phyloP scores from a whole-genome alignment of 495 filamentous ascomycete species.

The Letharia lupina region DNA sequence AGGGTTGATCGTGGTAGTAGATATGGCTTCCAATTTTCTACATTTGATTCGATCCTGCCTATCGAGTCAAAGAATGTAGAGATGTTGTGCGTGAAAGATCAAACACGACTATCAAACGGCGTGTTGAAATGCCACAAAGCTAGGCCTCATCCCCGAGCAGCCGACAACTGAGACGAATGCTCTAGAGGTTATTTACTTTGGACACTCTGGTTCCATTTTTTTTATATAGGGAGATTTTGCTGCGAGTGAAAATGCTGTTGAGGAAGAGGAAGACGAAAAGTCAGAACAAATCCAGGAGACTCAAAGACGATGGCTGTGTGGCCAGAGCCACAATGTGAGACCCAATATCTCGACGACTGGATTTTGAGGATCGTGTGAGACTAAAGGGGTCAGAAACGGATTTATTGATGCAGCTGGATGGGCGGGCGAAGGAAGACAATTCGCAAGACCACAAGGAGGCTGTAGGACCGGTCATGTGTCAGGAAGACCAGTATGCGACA shows the following conservation, averaged over 20 bases:
- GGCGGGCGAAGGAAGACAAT: neutral
- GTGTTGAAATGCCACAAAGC: neutral
- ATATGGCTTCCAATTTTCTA: neutral
- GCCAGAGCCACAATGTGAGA: neutral
- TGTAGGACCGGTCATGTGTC: neutral
- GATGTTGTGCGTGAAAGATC: neutral
- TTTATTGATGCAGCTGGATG: neutral
- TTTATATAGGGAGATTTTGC: neutral
- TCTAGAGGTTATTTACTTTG: neutral
- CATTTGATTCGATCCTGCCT: neutral
- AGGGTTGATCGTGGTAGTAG: neutral
- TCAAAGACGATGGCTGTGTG: neutral
- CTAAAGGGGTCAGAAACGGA: neutral
- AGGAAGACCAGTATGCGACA: neutral
- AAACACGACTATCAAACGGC: neutral
- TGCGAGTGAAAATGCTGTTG: neutral
- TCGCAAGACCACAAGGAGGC: neutral
- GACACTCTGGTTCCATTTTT: neutral
- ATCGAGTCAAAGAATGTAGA: neutral
- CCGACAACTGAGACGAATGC: neutral
- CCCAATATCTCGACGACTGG: neutral
- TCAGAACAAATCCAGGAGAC: neutral
- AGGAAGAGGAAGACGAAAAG: neutral
- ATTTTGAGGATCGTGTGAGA: neutral
- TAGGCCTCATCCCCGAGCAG: neutral